Evolutionary conservation across 305 asterid genomes (phyloP).

Genomic region (Galium porrigens): DNA sequence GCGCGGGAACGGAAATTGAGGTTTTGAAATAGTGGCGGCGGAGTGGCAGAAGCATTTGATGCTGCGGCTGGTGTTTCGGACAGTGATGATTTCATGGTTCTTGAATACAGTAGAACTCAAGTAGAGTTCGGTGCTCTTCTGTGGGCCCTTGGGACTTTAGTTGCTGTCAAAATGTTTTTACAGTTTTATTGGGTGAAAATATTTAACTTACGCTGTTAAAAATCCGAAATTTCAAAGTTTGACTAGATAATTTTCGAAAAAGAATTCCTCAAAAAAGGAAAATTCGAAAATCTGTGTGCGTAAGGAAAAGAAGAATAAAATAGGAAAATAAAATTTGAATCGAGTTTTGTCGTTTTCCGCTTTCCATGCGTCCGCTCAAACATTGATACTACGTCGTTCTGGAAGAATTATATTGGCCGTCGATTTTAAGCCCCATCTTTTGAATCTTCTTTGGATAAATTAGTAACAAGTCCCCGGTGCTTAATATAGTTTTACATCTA

Average conservation of each 20-base stretch:
- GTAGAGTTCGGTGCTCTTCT: background rate
- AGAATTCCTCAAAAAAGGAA: no score
- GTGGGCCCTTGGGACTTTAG: background rate
- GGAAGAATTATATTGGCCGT: background rate
- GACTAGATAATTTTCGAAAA: background rate
- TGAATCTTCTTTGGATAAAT: background rate
- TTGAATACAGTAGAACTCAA: background rate
- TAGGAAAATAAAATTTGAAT: background rate
- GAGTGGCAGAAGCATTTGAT: background rate
- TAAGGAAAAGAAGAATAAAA: background rate
- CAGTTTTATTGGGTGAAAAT: background rate
- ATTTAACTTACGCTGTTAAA: background rate
- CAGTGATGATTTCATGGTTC: background rate
- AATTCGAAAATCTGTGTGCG: background rate
- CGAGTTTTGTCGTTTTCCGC: background rate
- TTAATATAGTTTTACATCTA: background rate
- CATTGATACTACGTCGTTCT: background rate
- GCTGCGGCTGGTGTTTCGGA: background rate
- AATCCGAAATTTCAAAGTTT: background rate
- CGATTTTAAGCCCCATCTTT: conserved; percentile 6
- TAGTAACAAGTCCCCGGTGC: background rate
- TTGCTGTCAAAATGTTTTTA: background rate
- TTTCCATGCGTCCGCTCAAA: background rate
- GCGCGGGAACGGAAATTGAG: no score
- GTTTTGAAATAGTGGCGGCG: no score